phyloP scores from a whole-genome alignment of 352 stramenopile species.

The Phytophthora constricta region DNA sequence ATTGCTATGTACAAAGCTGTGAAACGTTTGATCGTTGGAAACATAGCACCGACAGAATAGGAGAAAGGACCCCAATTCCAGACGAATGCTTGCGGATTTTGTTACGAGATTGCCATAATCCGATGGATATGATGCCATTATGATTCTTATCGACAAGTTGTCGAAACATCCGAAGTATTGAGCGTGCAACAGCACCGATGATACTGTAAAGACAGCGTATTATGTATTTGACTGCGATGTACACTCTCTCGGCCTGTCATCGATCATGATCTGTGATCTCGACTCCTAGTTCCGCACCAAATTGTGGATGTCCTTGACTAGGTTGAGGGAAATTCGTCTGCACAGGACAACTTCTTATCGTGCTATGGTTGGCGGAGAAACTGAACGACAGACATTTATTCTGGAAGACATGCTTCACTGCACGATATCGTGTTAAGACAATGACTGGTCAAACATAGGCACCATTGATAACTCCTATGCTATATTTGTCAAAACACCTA shows the following conservation, averaged over 20 bases:
- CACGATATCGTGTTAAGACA: conserved; percentile 19
- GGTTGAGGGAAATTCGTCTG: conserved; percentile 16
- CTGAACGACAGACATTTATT: conserved; percentile 13
- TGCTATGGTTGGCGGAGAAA: conserved; percentile 21
- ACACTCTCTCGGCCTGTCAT: conserved; percentile 16
- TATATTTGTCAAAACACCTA: conserved; percentile 11
- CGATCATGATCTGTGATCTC: conserved; percentile 19
- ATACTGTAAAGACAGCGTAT: conserved; percentile 16
- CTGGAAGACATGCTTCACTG: conserved; percentile 21
- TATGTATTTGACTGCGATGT: conserved; percentile 20
- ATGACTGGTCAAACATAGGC: conserved; percentile 15
- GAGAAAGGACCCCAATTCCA: neutral
- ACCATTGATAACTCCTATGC: conserved; percentile 25
- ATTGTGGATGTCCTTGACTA: conserved; percentile 27
- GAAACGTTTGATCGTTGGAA: neutral
- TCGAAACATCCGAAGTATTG: conserved; percentile 33
- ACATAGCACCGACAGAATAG: neutral
- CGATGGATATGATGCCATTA: neutral
- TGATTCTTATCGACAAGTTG: neutral
- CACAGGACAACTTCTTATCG: conserved; percentile 23
- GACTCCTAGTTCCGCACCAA: conserved; percentile 21
- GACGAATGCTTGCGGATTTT: conserved; percentile 2
- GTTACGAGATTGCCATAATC: neutral
- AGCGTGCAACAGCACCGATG: conserved; percentile 16
- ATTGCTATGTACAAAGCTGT: neutral